These are phyloP conservation scores for Calonectria ilicicola DNA, from an alignment of 2,329 filamentous ascomycete species.

Conservation along the genomic window DNA sequence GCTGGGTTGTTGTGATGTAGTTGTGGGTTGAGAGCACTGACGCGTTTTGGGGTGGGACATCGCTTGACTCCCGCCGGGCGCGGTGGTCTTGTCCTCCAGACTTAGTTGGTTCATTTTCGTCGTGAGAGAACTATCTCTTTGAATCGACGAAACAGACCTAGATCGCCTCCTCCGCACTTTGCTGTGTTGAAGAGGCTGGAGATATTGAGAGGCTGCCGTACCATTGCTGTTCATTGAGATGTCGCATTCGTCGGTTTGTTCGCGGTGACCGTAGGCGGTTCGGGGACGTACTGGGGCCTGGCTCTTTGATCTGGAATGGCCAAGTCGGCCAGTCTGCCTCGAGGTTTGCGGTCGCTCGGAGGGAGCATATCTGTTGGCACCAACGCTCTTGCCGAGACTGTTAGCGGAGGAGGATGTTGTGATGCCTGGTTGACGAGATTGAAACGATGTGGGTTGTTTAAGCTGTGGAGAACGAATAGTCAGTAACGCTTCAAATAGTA, in stretches of 20 bases:
- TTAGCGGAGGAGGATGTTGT: slow-evolving; percentile 49
- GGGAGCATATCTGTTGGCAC: slow-evolving; percentile 62
- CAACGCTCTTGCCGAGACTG: slow-evolving; percentile 69
- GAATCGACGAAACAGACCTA: slow-evolving; percentile 43
- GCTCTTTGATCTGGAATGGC: slow-evolving; percentile 58
- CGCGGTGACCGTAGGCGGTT: slow-evolving; percentile 55
- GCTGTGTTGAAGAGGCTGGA: slow-evolving; percentile 33
- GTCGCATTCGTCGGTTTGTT: slow-evolving; percentile 55
- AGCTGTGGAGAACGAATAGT: slow-evolving; percentile 40
- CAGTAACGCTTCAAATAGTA: slow-evolving; percentile 21
- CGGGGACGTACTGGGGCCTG: slow-evolving; percentile 49
- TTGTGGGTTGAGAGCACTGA: slow-evolving; percentile 39
- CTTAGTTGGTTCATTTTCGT: slow-evolving; percentile 53
- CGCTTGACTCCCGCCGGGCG: slow-evolving; percentile 59
- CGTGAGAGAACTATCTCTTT: slow-evolving; percentile 59
- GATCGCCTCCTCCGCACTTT: slow-evolving; percentile 43
- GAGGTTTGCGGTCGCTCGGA: slow-evolving; percentile 65
- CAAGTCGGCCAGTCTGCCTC: slow-evolving; percentile 59
- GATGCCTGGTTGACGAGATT: slow-evolving; percentile 51
- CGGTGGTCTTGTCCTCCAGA: slow-evolving; percentile 49
- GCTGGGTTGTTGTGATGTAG: slow-evolving; percentile 39
- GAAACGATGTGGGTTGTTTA: slow-evolving; percentile 46
- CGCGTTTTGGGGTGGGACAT: slow-evolving; percentile 47
- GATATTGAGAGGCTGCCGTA: slow-evolving; percentile 45
- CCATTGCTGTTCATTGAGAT: slow-evolving; percentile 47